Percentiles rank a stretch among this genome's conserved stretches.
phyloP scores from a whole-genome alignment of 371 early-diverging fungal genomes.

The Mycotypha africana region DNA sequence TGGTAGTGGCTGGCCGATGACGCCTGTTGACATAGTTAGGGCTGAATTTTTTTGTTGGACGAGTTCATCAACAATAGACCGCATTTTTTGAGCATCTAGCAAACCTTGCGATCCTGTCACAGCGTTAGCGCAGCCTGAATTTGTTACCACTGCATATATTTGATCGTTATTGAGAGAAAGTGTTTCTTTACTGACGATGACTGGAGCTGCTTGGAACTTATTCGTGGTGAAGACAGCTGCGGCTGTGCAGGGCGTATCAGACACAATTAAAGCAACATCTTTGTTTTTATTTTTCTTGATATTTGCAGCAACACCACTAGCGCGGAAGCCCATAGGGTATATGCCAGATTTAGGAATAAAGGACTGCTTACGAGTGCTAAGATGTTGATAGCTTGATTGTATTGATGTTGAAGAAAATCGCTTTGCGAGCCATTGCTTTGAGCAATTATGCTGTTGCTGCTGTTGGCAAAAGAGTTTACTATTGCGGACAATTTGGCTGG shows the following conservation, averaged over 20 bases:
- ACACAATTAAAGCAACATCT: conserved; percentile 82
- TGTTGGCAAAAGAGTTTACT: too few relatives aligned
- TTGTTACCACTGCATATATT: conserved; percentile 72
- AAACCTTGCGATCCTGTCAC: conserved; percentile 88
- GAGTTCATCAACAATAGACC: conserved; percentile 45
- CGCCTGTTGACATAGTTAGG: conserved; percentile 95
- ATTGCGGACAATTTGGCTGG: conserved; percentile 11
- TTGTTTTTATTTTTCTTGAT: conserved; percentile 77
- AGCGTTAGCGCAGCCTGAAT: conserved; percentile 95
- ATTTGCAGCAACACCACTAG: conserved; percentile 68
- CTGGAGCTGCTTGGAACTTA: conserved; percentile 90
- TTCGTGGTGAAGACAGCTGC: conserved; percentile 93
- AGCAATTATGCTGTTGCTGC: too few relatives aligned
- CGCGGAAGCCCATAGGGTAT: conserved; percentile 83
- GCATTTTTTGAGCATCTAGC: conserved; percentile 73
- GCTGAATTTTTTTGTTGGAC: conserved; percentile 38
- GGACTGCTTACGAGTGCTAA: conserved; percentile 34
- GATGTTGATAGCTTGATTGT: conserved; percentile 32
- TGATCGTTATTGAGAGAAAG: conserved; percentile 44
- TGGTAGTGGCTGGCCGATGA: conserved; percentile 89
- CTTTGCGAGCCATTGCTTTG: too few relatives aligned
- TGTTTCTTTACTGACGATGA: conserved; percentile 65
- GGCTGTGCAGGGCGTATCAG: conserved; percentile 69
- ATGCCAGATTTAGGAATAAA: conserved; percentile 46
- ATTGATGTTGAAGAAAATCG: too few relatives aligned